Base-by-base conservation (phyloP, 345 rosid species). In the Ceriops decandra region DNA sequence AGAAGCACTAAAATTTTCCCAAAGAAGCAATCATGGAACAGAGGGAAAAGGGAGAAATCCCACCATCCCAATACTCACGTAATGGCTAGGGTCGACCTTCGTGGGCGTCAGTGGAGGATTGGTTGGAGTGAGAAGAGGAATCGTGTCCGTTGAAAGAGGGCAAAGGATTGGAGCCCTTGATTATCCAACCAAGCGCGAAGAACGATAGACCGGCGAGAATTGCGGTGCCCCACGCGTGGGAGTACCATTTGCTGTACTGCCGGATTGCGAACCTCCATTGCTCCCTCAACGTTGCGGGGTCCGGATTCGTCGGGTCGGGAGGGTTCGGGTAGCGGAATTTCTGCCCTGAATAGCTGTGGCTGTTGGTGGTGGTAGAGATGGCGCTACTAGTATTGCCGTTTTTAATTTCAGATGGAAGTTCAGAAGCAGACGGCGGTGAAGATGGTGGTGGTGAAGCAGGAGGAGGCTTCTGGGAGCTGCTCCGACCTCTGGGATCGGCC, bases 151-250 rank as follows among this genome's bases (percentile, higher is more conserved):
- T 84, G 64, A 80, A 74, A 2, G 97, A 91, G 64, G 97, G 90
- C 35, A 93, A 79, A 66, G 98, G 98, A 77, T 93, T 93, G 26
- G 81, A 80, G 62, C 96, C 98, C 66, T 93, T 93, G 60, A 93
- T 80, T 79, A 86, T 47, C 96, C 95, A 93, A 17, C 97, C 95
- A 1, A 93, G 85, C 20, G 95, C 96, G 31, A 84, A 93, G 79
- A 93, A 93, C 5, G 96, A 78, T 6, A 86, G 72, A 0, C 93
- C 96, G 5, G 96, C 97, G 47, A 93, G 83, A 72, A 93, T 91
- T 27, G 93, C 96, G 6, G 96, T 82, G 2, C 97, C 97, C 98
- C 97, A 89, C 6, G 96, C 97, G 60, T 88, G 95, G 22, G 92
- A 83, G 74, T 91, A 88, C 96, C 96, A 88, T 67, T 60, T 77